Conservation (phyloP, 331 rosid genomes). For the Cydonia oblonga region DNA sequence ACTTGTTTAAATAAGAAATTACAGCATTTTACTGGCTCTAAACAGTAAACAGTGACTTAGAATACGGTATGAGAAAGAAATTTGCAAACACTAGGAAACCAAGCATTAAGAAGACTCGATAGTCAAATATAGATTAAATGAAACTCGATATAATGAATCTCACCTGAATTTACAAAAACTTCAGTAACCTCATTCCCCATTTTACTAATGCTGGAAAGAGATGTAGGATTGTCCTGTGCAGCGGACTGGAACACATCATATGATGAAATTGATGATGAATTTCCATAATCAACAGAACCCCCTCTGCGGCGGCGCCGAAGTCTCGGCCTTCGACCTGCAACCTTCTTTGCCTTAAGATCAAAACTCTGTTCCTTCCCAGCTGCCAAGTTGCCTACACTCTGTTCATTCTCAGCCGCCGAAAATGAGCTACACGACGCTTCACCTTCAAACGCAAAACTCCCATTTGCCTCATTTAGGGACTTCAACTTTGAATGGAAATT, state of each 20-base stretch:
- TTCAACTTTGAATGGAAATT: not conserved
- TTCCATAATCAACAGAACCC: slow-evolving; percentile 3
- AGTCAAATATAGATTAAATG: not conserved
- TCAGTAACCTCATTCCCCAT: slow-evolving; percentile 13
- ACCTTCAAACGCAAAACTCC: slow-evolving; percentile 18
- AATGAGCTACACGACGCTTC: slow-evolving; percentile 11
- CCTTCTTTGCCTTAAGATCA: slow-evolving; percentile 13
- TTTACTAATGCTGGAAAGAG: slow-evolving; percentile 18
- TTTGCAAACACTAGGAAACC: not conserved
- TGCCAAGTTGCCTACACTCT: not conserved
- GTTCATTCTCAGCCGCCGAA: not conserved
- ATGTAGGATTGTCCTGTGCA: not conserved
- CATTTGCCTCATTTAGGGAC: slow-evolving; percentile 4
- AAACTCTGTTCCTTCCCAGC: not conserved
- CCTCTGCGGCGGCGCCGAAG: slow-evolving; percentile 12
- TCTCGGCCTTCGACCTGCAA: slow-evolving; percentile 8
- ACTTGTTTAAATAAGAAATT: not conserved
- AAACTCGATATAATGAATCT: not conserved
- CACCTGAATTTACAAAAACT: slow-evolving; percentile 24
- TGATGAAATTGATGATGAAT: slow-evolving; percentile 5
- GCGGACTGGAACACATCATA: slow-evolving; percentile 14
- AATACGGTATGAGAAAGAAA: not conserved
- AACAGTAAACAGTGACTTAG: not conserved
- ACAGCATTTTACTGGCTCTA: not conserved
- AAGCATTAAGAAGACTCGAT: not conserved